Evolutionary conservation across 176 grass and related monocot genomes (phyloP).

Genomic region (Elymus sibiricus): DNA sequence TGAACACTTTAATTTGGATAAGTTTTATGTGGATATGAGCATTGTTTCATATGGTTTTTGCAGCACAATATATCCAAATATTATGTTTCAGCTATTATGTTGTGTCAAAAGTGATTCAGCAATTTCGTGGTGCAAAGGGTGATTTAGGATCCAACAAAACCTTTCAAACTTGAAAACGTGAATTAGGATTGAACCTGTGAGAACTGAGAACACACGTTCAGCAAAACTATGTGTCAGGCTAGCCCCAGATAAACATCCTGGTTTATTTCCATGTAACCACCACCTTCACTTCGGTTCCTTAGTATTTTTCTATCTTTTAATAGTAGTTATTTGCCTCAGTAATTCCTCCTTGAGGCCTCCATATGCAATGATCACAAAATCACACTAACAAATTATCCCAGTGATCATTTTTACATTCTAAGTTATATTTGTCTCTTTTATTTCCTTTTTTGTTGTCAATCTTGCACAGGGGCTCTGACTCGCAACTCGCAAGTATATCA

Average conservation of each 20-base stretch:
- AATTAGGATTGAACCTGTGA: background rate
- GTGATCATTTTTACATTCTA: background rate
- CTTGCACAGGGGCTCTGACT: conserved; percentile 16
- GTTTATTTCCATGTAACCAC: background rate
- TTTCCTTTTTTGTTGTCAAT: background rate
- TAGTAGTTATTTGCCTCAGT: background rate
- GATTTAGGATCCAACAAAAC: background rate
- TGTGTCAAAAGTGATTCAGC: background rate
- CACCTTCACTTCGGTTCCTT: background rate
- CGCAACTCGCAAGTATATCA: conserved; percentile 27
- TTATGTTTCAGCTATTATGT: background rate
- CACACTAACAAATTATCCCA: too few relatives aligned
- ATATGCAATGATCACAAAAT: too few relatives aligned
- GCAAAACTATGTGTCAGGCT: background rate
- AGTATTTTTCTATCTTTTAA: background rate
- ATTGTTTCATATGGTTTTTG: background rate
- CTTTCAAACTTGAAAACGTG: background rate
- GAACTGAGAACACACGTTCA: background rate
- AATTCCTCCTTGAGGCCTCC: background rate
- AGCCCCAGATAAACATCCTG: background rate
- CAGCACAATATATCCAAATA: background rate
- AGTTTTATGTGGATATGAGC: background rate
- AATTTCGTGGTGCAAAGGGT: background rate
- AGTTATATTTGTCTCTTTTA: background rate
- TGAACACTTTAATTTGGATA: background rate